Evolutionary conservation across 768 basidiomycete species (phyloP), one percentile per base, ranked within the genome.

Genomic region (Tricholoma sp.): DNA sequence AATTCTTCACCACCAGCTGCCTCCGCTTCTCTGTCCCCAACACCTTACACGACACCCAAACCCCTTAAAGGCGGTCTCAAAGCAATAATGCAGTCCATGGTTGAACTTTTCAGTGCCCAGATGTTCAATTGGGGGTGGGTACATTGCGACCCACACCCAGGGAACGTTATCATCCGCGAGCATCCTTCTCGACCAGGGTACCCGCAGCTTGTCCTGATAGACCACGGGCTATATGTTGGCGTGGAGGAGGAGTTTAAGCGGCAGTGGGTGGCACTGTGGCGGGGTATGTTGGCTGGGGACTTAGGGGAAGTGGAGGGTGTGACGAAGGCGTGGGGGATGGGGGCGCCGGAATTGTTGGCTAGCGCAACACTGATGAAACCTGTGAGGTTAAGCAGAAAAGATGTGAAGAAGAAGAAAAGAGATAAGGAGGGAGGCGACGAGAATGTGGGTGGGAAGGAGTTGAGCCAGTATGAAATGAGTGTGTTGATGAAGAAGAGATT

Each of bases 41-140:
- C 67, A 3, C 72, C 66, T 53, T 50, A 50, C 11, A 50, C 47
- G 10, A 29, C 47, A 7, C 31, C 47, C n/a, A 31, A 50, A 50
- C 74, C 77, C 16, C 72, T 88, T 9, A 79, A 79, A 61, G 87
- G 88, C 10, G 88, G 88, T 22, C 72, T 83, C 34, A 71, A 75
- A 52, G 72, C 79, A 31, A 77, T 91, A 56, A 93, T 97, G 91
- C 83, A 89, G 59, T 85, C 85, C 19, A 92, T 93, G 80, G 85
- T 94, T 35, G 87, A 91, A 59, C 76, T 93, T 2, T 94, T 94
- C 75, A 87, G 87, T 29, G 91, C 89, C 2, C 92, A 84, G 76
- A 94, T 94, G 71, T 98, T 97, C 69, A 81, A 81, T 57, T 97
- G 89, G 89, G 93, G 94, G 10, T 94, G 86, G 79, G 87, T 94